Evolutionary conservation across 2,329 filamentous ascomycete genomes (phyloP).

Genomic region (Nectriaceae sp.): DNA sequence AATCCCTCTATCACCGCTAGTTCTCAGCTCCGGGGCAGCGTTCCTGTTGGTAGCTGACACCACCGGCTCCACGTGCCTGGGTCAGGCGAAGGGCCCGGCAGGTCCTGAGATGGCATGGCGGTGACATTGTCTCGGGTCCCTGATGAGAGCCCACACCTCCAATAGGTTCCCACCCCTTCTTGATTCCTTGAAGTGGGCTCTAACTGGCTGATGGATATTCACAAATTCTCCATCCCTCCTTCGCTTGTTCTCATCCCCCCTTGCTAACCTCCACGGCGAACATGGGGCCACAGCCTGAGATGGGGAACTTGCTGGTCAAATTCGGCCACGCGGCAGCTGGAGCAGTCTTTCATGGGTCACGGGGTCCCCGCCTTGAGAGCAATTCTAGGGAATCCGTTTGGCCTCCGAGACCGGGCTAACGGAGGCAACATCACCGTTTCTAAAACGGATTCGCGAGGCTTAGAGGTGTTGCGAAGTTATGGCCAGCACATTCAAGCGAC

Average conservation of each 20-base stretch:
- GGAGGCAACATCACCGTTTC: neutral
- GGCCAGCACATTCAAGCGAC: no score
- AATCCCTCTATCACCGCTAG: conserved; percentile 23
- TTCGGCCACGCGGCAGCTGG: neutral
- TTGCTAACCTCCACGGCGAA: neutral
- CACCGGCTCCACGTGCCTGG: conserved; percentile 23
- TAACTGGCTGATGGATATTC: neutral
- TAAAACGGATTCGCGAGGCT: no score
- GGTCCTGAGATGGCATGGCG: conserved; percentile 18
- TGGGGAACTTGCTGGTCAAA: neutral
- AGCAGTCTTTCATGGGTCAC: neutral
- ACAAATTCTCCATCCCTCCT: neutral
- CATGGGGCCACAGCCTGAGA: neutral
- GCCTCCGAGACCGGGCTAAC: conserved; percentile 1
- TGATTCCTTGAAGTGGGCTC: neutral
- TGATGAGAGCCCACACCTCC: conserved; percentile 16
- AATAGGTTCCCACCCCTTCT: neutral
- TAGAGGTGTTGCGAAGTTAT: no score
- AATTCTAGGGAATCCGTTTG: conserved; percentile 1
- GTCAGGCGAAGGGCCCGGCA: conserved; percentile 22
- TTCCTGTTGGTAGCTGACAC: conserved; percentile 24
- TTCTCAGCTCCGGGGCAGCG: conserved; percentile 22
- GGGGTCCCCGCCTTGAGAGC: conserved; percentile 4
- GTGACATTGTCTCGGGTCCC: conserved; percentile 33
- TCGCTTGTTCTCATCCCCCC: neutral